Evolutionary conservation across 2,329 filamentous ascomycete genomes (phyloP).

Genomic region (Aspergillus ochraceoroseus): DNA sequence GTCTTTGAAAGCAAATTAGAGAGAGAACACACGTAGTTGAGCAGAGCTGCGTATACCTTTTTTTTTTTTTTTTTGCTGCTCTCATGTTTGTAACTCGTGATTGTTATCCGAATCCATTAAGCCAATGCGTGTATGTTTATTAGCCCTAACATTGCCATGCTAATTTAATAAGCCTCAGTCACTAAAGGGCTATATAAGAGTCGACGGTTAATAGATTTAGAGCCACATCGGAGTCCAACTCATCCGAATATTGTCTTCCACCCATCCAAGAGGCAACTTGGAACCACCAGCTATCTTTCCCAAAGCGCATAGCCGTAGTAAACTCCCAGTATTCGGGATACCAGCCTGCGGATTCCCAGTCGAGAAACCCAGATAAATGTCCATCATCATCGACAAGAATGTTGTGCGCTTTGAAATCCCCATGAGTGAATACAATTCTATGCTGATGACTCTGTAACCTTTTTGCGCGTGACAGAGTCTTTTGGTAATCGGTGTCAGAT

Average conservation of each 20-base stretch:
- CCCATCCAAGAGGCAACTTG: constrained; percentile 25
- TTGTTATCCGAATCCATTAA: too few species aligned
- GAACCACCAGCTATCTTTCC: constrained; percentile 24
- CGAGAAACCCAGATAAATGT: constrained; percentile 16
- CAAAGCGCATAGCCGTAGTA: constrained; percentile 25
- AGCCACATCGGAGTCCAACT: constrained; percentile 25
- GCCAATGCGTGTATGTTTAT: neutral
- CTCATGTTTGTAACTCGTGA: too few species aligned
- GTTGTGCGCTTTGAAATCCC: constrained; percentile 22
- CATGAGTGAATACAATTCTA: constrained; percentile 20
- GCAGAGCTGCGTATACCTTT: neutral
- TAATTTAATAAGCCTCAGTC: too few species aligned
- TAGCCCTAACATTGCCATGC: neutral
- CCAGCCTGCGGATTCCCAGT: constrained; percentile 12
- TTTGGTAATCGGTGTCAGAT: constrained; percentile 25
- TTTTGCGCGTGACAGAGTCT: constrained; percentile 24
- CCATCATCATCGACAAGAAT: constrained; percentile 19
- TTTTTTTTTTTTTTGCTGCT: too few species aligned
- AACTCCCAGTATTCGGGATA: constrained; percentile 18
- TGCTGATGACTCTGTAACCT: neutral
- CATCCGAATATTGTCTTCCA: constrained; percentile 19
- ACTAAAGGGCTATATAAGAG: constrained; percentile 24
- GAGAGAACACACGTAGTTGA: too few species aligned
- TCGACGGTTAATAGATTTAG: constrained; percentile 26
- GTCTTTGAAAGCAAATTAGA: constrained; percentile 15